A percentile compares a stretch with the other conserved stretches of the same genome.
These are phyloP conservation scores for Chamaenerion angustifolium DNA, from an alignment of 345 rosid species.

Conservation along the genomic window DNA sequence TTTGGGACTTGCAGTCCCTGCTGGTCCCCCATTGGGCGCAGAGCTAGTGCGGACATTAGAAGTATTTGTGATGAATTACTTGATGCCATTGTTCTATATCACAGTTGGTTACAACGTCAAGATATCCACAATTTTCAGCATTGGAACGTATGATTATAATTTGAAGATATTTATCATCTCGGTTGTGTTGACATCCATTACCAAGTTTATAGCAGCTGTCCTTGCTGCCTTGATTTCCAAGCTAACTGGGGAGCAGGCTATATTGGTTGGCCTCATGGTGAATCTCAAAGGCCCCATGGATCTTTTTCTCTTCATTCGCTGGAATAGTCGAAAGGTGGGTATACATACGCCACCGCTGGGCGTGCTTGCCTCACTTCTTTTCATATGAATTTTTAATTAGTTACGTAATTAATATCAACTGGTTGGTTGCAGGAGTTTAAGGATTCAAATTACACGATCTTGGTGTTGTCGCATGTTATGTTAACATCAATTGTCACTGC, in stretches of 20 bases:
- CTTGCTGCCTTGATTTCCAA: no score
- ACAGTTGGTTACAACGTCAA: conserved; percentile 5
- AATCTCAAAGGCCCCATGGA: no score
- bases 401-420: no score
- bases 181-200: neutral
- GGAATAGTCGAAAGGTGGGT: no score
- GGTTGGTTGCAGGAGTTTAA: neutral
- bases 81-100: conserved; percentile 16
- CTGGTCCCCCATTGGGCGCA: conserved; percentile 22
- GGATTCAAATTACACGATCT: neutral
- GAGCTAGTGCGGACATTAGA: conserved; percentile 16
- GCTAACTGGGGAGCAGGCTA: no score
- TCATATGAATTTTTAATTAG: no score
- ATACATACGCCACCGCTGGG: no score
- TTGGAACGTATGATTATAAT: neutral
- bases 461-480: conserved; percentile 8
- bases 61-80: conserved; percentile 8
- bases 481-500: conserved; percentile 11
- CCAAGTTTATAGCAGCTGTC: no score
- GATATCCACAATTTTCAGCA: neutral
- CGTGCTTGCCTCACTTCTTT: no score
- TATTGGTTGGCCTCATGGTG: no score
- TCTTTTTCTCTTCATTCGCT: no score
- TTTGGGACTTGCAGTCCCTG: conserved; percentile 14
- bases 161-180: neutral